These are phyloP conservation scores for Mantamonas sphyraenae DNA, from an alignment of 78 protist species.

Conservation along the genomic window DNA sequence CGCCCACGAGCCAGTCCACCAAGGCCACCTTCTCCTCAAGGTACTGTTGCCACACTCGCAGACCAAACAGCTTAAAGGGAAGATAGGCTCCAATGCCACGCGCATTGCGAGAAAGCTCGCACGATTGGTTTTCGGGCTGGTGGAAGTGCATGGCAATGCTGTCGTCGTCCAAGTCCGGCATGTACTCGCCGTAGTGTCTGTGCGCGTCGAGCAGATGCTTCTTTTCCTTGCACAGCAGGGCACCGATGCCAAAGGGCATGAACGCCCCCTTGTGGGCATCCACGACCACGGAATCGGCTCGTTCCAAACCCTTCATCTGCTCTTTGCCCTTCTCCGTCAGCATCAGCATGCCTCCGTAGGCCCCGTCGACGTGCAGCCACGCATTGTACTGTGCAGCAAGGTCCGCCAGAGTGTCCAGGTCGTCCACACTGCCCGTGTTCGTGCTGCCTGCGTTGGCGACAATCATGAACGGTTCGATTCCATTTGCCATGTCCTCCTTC, in stretches of 20 bases:
- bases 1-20: too few species aligned
- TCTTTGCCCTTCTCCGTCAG: neutral
- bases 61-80: too few species aligned
- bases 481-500: neutral
- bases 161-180: too few species aligned
- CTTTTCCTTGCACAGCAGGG: neutral
- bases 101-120: too few species aligned
- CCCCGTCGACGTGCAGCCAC: constrained; percentile 17
- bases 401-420: neutral
- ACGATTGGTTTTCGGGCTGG: too few species aligned
- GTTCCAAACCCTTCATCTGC: neutral
- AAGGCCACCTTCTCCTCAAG: too few species aligned
- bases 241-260: neutral
- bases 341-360: constrained; percentile 6
- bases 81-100: too few species aligned
- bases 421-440: constrained; percentile 1
- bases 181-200: too few species aligned
- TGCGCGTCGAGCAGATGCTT: too few species aligned
- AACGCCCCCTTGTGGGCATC: constrained; percentile 5
- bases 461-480: constrained; percentile 1
- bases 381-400: neutral
- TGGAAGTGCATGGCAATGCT: too few species aligned
- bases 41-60: too few species aligned
- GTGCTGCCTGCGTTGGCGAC: constrained; percentile 11
- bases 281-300: neutral